Base-by-base conservation (phyloP, 176 grass and related monocot genomes). In the Raddia distichophylla region DNA sequence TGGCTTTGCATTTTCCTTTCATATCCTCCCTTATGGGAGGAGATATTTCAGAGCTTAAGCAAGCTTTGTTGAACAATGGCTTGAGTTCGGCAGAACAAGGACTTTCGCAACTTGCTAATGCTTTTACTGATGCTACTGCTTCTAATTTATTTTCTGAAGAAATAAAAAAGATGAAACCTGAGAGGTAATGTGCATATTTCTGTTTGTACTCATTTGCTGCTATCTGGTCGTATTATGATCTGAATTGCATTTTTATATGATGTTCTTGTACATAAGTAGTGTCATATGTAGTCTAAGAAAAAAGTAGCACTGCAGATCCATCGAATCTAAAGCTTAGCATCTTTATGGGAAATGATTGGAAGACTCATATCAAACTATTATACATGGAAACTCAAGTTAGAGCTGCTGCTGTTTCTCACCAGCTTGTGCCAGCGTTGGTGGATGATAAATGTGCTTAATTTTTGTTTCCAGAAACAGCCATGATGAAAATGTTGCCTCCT, bases 1-100 rank as follows among this genome's bases (percentile, higher is more conserved):
- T 95, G 61, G 86, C 89, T 57, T 78, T 60, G 20, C 84, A 61
- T 79, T 83, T 95, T 86, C 96, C 84, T 63, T 91, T 98, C 83
- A 74, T 95, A 60, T 88, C 88, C 50, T 91, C 88, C 75, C 65
- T 98, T 81, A 82, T 93, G 66, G 74, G 86, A 82, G 78, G 84
- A 80, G 86, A 86, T 80, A 75, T 81, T 57, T 56, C 71, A 35
- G 81, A 83, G 55, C 34, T 72, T 53, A 65, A 83, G 71, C 45
- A 79, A 63, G 65, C 67, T 79, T 48, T 19, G 15, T 18, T 47
- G 6, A 77, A 73, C 43, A 81, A 9, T 45, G 77, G 51, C 60
- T 74, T 67, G 33, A 91, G 63, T 85, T 63, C 63, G n/a, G 14
- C 50, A 32, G 83, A 86, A 47, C 77, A 54, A 34, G 69, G 66